Conservation (phyloP, 2,329 filamentous ascomycete species). For the Cercospora brassicicola region DNA sequence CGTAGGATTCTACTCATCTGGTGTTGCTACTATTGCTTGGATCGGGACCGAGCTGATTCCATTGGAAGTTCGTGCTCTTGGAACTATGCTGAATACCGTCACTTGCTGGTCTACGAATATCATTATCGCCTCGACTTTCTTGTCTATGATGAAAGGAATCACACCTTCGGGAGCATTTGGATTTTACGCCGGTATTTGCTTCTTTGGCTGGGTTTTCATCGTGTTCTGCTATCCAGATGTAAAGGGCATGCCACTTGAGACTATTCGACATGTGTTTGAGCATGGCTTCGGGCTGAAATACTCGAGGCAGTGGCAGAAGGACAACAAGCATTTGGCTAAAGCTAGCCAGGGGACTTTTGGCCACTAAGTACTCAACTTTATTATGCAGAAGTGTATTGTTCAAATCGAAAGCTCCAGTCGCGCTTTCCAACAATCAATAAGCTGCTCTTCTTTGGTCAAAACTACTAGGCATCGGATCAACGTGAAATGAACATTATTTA, state of each 20-base stretch:
- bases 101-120: constrained; percentile 50
- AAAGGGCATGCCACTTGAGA: constrained; percentile 57
- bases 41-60: constrained; percentile 51
- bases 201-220: constrained; percentile 50
- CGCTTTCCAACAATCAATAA: background rate
- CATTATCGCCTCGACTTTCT: constrained; percentile 53
- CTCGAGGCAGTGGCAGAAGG: constrained; percentile 40
- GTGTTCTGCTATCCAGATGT: constrained; percentile 57
- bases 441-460: too few relatives aligned
- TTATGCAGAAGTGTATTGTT: background rate
- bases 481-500: too few relatives aligned
- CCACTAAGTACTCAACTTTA: constrained; percentile 16
- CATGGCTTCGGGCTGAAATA: constrained; percentile 50
- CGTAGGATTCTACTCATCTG: constrained; percentile 48
- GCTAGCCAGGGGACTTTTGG: constrained; percentile 28
- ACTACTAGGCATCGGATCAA: too few relatives aligned
- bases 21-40: constrained; percentile 53
- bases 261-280: constrained; percentile 54
- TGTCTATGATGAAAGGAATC: constrained; percentile 53
- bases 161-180: constrained; percentile 55
- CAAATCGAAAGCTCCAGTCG: background rate
- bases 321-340: constrained; percentile 39
- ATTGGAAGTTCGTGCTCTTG: constrained; percentile 52
- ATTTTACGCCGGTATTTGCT: constrained; percentile 54
- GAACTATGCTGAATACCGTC: constrained; percentile 52